A percentile compares a stretch with the other conserved stretches of the same genome.
phyloP scores from a whole-genome alignment of 2,329 filamentous ascomycete species.

The Penicillium psychrosexuale region DNA sequence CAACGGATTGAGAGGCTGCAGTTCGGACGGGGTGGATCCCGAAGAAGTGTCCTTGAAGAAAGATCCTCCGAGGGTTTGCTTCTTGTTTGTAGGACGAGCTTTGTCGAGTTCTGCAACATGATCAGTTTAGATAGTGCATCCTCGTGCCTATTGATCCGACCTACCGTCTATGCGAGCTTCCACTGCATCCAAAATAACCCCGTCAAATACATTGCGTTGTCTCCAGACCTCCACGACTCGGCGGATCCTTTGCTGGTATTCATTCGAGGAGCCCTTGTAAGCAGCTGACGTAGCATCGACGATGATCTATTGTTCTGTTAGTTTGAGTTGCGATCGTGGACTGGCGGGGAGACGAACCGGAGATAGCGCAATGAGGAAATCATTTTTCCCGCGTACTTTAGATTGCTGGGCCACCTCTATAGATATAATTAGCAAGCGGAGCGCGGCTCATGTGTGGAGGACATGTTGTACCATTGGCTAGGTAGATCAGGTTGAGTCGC shows the following conservation, averaged over 20 bases:
- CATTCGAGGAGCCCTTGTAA: conserved; percentile 81
- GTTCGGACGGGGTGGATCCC: conserved; percentile 67
- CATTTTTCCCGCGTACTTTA: conserved; percentile 84
- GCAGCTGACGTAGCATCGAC: conserved; percentile 86
- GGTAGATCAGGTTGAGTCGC: conserved; percentile 85
- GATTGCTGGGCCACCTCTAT: conserved; percentile 94
- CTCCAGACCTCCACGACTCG: conserved; percentile 95
- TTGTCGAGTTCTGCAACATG: conserved; percentile 54
- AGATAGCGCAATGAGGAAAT: conserved; percentile 88
- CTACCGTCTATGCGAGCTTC: conserved; percentile 76
- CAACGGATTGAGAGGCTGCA: conserved; percentile 69
- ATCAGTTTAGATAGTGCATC: neutral
- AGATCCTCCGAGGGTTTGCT: conserved; percentile 62
- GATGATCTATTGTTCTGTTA: conserved; percentile 57
- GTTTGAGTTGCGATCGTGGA: neutral
- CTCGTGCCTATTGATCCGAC: conserved; percentile 15
- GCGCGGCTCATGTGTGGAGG: neutral
- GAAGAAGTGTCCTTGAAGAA: conserved; percentile 61
- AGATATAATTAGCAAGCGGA: conserved; percentile 23
- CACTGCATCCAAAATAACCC: conserved; percentile 72
- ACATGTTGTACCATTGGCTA: conserved; percentile 77
- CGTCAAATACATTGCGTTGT: conserved; percentile 78
- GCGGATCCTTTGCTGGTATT: conserved; percentile 82
- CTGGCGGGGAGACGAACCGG: conserved; percentile 51
- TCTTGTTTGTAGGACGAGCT: conserved; percentile 51